Evolutionary conservation across 1,284 basidiomycete genomes (phyloP).

Genomic region (Tremellales sp.): DNA sequence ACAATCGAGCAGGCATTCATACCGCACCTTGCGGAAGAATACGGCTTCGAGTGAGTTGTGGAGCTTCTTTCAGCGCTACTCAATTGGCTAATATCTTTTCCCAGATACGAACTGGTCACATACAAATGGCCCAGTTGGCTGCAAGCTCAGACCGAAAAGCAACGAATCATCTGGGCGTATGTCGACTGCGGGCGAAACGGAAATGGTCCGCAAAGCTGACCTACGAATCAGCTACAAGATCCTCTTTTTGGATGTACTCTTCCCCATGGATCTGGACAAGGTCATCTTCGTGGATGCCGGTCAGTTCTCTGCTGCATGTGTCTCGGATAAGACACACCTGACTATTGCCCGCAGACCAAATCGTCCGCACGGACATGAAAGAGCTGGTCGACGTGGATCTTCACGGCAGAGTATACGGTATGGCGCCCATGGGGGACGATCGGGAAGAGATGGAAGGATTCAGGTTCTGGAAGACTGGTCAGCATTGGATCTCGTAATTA

Average conservation of each 20-base stretch:
- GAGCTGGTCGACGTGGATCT: constrained; percentile 88
- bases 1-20: constrained; percentile 70
- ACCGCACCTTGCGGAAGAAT: constrained; percentile 82
- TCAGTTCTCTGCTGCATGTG: constrained; percentile 11
- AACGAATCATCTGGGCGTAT: constrained; percentile 92
- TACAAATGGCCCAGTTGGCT: constrained; percentile 99
- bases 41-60: constrained; percentile 69
- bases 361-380: constrained; percentile 90
- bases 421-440: constrained; percentile 96
- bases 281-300: constrained; percentile 95
- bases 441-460: constrained; percentile 94
- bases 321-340: no score
- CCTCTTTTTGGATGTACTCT: constrained; percentile 94
- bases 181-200: constrained; percentile 1
- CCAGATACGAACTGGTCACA: constrained; percentile 77
- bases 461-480: constrained; percentile 89
- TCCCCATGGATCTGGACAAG: constrained; percentile 96
- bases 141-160: constrained; percentile 93
- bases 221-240: constrained; percentile 71
- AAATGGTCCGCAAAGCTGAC: not conserved
- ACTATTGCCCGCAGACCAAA: constrained; percentile 62
- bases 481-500: constrained; percentile 31
- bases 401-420: constrained; percentile 86
- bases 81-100: not conserved
- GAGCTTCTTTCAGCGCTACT: not conserved